phyloP scores from a whole-genome alignment of 73 alveolate species.

The Tetrahymena borealis region DNA sequence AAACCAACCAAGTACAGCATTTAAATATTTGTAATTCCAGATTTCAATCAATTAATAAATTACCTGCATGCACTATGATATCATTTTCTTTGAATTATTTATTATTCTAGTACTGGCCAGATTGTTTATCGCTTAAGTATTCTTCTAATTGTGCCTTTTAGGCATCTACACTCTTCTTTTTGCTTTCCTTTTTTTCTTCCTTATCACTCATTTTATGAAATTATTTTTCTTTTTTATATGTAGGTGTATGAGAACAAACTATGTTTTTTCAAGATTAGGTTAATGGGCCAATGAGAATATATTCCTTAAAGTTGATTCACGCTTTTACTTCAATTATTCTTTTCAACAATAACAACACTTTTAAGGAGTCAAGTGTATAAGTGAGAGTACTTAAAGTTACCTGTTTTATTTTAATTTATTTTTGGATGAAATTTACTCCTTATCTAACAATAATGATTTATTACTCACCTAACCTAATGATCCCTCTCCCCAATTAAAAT shows the following conservation, averaged over 20 bases:
- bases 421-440: background rate
- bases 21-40: too few relatives aligned
- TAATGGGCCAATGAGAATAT: too few relatives aligned
- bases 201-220: background rate
- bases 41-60: too few relatives aligned
- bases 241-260: too few relatives aligned
- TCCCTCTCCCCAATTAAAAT: background rate
- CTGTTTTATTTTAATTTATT: background rate
- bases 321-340: too few relatives aligned
- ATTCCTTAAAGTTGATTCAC: too few relatives aligned
- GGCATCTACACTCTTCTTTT: background rate
- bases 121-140: background rate
- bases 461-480: background rate
- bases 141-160: background rate
- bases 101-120: background rate
- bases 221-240: too few relatives aligned
- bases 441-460: background rate
- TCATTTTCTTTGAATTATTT: background rate
- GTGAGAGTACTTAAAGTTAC: background rate
- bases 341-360: too few relatives aligned
- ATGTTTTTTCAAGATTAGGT: too few relatives aligned
- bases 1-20: too few relatives aligned
- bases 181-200: background rate
- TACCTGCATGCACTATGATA: background rate
- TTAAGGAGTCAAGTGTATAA: too few relatives aligned